Evolutionary conservation across 495 filamentous ascomycete genomes (phyloP).

Genomic region (Podospora appendiculata): DNA sequence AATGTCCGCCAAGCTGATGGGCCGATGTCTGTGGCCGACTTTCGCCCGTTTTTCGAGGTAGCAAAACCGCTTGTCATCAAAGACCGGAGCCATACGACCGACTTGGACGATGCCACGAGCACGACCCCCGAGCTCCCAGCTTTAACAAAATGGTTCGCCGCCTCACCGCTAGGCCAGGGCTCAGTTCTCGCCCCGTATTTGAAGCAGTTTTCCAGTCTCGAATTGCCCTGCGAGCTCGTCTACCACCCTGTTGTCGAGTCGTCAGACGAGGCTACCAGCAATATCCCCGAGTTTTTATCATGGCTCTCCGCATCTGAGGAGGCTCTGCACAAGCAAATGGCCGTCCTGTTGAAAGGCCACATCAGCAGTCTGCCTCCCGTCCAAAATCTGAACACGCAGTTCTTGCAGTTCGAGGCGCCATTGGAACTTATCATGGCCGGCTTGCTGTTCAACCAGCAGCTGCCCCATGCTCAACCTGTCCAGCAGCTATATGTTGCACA

Average conservation of each 20-base stretch:
- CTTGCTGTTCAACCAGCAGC: constrained; percentile 21
- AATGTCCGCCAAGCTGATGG: background rate
- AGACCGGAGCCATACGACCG: background rate
- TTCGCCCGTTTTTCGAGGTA: background rate
- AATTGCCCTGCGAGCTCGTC: constrained; percentile 1
- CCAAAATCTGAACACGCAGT: constrained; percentile 1
- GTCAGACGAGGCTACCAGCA: background rate
- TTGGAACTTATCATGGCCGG: constrained; percentile 27
- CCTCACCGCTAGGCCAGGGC: background rate
- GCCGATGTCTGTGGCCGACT: background rate
- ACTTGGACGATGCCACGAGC: background rate
- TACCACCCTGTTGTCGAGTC: background rate
- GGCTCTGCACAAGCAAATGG: background rate
- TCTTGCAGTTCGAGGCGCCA: constrained; percentile 31
- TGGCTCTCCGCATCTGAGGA: background rate
- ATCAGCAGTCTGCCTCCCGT: background rate
- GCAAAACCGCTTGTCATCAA: constrained; percentile 1
- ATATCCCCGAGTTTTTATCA: background rate
- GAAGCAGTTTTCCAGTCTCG: background rate
- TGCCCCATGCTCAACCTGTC: background rate
- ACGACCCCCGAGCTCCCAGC: background rate
- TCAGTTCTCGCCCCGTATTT: background rate
- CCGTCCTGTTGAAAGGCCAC: background rate
- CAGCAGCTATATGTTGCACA: constrained; percentile 74
- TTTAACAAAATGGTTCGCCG: background rate